Evolutionary conservation across 2,329 filamentous ascomycete genomes (phyloP).

Genomic region (Elsinoe necatrix): DNA sequence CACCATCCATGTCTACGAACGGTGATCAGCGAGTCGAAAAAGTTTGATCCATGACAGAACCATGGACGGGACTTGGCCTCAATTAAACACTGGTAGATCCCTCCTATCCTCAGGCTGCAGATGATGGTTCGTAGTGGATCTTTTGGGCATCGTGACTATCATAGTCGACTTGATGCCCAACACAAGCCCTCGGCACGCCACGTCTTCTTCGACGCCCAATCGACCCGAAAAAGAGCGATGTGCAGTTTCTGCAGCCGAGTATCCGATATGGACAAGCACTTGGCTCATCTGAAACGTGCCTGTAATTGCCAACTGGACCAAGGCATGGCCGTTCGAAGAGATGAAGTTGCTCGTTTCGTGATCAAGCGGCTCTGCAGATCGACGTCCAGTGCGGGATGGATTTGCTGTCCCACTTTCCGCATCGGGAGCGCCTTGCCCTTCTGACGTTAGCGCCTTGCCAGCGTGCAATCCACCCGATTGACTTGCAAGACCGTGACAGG

Average conservation of each 20-base stretch:
- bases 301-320: not conserved
- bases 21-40: not conserved
- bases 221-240: not conserved
- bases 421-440: conserved; percentile 8
- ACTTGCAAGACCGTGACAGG: not conserved
- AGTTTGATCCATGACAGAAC: conserved; percentile 1
- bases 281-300: not conserved
- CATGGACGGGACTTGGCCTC: not conserved
- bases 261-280: not conserved
- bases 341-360: not conserved
- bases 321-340: not conserved
- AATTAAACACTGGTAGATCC: conserved; percentile 1
- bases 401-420: not conserved
- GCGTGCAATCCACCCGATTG: conserved; percentile 4
- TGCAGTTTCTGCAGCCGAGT: not conserved
- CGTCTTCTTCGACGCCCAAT: conserved; percentile 9
- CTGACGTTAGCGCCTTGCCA: not conserved
- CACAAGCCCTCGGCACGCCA: conserved; percentile 1
- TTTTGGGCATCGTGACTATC: conserved; percentile 11
- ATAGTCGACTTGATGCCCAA: conserved; percentile 6
- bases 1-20: not conserved
- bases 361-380: not conserved
- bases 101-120: conserved; percentile 9
- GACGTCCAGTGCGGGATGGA: not conserved
- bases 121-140: conserved; percentile 11